A percentile compares a stretch with the other conserved stretches of the same genome.
phyloP scores from a whole-genome alignment of 495 filamentous ascomycete genomes.

The Aspergillus kassunensis region DNA sequence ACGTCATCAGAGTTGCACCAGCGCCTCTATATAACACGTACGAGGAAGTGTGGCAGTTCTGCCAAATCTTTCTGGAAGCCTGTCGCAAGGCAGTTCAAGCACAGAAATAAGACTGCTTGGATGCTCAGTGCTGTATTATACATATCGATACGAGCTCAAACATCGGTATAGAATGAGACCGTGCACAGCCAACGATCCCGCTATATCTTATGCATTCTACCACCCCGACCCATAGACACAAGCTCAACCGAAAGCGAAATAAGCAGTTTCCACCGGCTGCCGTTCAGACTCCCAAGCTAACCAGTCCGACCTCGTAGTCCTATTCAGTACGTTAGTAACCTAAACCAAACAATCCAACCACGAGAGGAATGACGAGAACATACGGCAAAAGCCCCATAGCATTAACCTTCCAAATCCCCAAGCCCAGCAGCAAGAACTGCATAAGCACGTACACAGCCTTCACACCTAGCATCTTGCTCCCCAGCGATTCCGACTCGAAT shows the following conservation, averaged over 20 bases:
- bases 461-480: slow-evolving; percentile 64
- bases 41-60: slow-evolving; percentile 73
- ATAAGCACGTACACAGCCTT: slow-evolving; percentile 84
- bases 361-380: slow-evolving; percentile 28
- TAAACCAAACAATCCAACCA: neutral
- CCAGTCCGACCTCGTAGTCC: slow-evolving; percentile 93
- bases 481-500: slow-evolving; percentile 82
- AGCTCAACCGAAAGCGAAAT: slow-evolving; percentile 42
- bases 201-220: neutral
- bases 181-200: neutral
- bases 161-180: neutral
- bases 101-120: slow-evolving; percentile 5
- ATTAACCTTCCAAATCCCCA: slow-evolving; percentile 97
- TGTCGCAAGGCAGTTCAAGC: slow-evolving; percentile 32
- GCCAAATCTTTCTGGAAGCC: slow-evolving; percentile 45
- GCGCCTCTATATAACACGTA: slow-evolving; percentile 87
- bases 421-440: slow-evolving; percentile 74
- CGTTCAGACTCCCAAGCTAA: slow-evolving; percentile 87
- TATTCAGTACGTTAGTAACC: slow-evolving; percentile 31
- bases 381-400: slow-evolving; percentile 93
- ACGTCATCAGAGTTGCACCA: slow-evolving; percentile 90
- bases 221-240: neutral
- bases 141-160: neutral
- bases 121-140: neutral
- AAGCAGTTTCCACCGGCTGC: slow-evolving; percentile 67